A percentile compares a stretch with the other conserved stretches of the same genome.
These are phyloP conservation scores for Zasmidium angulare DNA, from an alignment of 2,329 filamentous ascomycete species.

Conservation along the genomic window DNA sequence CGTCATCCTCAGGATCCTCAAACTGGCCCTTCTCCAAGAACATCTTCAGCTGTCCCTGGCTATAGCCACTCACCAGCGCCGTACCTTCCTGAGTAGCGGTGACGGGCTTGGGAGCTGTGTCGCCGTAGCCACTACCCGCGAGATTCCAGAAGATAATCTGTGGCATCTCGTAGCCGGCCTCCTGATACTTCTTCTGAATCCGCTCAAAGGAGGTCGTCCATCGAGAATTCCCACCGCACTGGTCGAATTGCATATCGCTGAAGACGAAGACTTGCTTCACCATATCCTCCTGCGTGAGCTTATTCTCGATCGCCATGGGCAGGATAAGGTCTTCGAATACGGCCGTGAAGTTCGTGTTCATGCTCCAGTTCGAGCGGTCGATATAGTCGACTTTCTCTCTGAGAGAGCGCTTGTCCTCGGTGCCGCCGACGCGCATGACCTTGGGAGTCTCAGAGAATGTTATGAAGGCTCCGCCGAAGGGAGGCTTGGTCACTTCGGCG, in stretches of 20 bases:
- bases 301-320: slow-evolving; percentile 52
- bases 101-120: slow-evolving; percentile 51
- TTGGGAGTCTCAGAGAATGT: slow-evolving; percentile 50
- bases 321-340: slow-evolving; percentile 58
- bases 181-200: slow-evolving; percentile 47
- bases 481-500: slow-evolving; percentile 53
- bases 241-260: slow-evolving; percentile 61
- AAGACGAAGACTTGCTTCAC: slow-evolving; percentile 62
- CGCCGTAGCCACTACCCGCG: slow-evolving; percentile 41
- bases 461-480: slow-evolving; percentile 57
- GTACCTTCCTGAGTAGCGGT: slow-evolving; percentile 47
- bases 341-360: slow-evolving; percentile 54
- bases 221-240: not conserved
- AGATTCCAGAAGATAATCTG: slow-evolving; percentile 63
- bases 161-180: slow-evolving; percentile 58
- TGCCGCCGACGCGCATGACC: slow-evolving; percentile 45
- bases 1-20: slow-evolving; percentile 40
- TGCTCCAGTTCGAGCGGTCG: slow-evolving; percentile 36
- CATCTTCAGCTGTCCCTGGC: slow-evolving; percentile 58
- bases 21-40: slow-evolving; percentile 55
- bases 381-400: slow-evolving; percentile 44
- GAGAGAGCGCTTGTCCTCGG: slow-evolving; percentile 37
- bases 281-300: slow-evolving; percentile 58
- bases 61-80: slow-evolving; percentile 57
- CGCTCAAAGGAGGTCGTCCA: slow-evolving; percentile 53